Conservation (phyloP, 1,284 basidiomycete genomes). For the Porogramme epimiltina region DNA sequence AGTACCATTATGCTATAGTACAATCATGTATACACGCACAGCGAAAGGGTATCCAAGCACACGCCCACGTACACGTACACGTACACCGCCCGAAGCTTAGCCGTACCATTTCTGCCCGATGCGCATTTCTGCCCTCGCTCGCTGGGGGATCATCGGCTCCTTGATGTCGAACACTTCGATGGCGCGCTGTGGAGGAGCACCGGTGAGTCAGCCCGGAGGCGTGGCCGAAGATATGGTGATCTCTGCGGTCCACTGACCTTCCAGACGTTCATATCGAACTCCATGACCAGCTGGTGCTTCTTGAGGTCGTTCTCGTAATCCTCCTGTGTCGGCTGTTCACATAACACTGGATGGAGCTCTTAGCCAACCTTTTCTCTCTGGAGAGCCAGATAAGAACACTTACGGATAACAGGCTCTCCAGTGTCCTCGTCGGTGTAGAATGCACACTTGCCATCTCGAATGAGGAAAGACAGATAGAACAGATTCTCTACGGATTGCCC, state of each 20-base stretch:
- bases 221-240: background rate
- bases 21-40: slow-evolving; percentile 11
- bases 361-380: no score
- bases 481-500: slow-evolving; percentile 93
- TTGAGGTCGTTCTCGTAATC: slow-evolving; percentile 66
- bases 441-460: slow-evolving; percentile 81
- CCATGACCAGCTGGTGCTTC: slow-evolving; percentile 83
- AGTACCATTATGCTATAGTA: slow-evolving; percentile 18
- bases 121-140: slow-evolving; percentile 53
- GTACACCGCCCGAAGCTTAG: slow-evolving; percentile 28
- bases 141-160: slow-evolving; percentile 66
- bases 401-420: slow-evolving; percentile 78
- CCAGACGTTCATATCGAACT: slow-evolving; percentile 86
- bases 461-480: slow-evolving; percentile 90
- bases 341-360: no score
- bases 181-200: slow-evolving; percentile 56
- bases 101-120: slow-evolving; percentile 73
- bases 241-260: slow-evolving; percentile 50
- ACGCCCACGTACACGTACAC: background rate
- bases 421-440: slow-evolving; percentile 59
- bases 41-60: background rate
- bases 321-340: slow-evolving; percentile 62
- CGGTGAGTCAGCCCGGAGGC: background rate
- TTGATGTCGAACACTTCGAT: slow-evolving; percentile 82
- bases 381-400: slow-evolving; percentile 21